Conservation (phyloP, 2,329 filamentous ascomycete species). For the Exophiala alcalophila region DNA sequence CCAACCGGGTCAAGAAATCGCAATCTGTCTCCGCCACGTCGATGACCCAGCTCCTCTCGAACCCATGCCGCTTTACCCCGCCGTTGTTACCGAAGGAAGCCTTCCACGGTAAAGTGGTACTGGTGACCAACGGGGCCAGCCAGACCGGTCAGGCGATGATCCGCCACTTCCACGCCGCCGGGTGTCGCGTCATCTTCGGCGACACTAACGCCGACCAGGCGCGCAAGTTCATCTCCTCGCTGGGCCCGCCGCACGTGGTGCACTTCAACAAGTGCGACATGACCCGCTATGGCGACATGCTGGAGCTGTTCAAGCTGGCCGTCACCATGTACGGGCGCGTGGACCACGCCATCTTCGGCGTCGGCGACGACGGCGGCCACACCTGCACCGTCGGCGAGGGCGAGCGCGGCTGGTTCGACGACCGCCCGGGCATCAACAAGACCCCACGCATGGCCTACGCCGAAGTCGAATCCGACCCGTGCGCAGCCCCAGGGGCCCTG, state of each 20-base stretch:
- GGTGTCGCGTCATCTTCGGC: slow-evolving; percentile 46
- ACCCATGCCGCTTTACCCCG: slow-evolving; percentile 26
- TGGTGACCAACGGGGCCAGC: slow-evolving; percentile 35
- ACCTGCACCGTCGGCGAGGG: slow-evolving; percentile 19
- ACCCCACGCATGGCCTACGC: slow-evolving; percentile 42
- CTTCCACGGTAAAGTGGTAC: slow-evolving; percentile 28
- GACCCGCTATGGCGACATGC: slow-evolving; percentile 45
- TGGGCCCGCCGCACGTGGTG: slow-evolving; percentile 22
- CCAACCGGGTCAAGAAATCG: slow-evolving; percentile 22
- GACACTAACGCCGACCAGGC: slow-evolving; percentile 38
- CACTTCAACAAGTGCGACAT: slow-evolving; percentile 46
- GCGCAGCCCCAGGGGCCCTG: no score
- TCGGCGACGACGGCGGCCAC: slow-evolving; percentile 28
- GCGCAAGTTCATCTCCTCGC: slow-evolving; percentile 24
- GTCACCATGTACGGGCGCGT: slow-evolving; percentile 46
- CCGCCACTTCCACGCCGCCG: slow-evolving; percentile 38
- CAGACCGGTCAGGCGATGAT: slow-evolving; percentile 47
- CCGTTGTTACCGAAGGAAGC: slow-evolving; percentile 18
- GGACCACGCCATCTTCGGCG: slow-evolving; percentile 45
- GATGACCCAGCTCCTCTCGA: slow-evolving; percentile 11
- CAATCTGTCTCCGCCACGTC: slow-evolving; percentile 20
- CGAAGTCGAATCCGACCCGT: slow-evolving; percentile 36
- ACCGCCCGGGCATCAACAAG: slow-evolving; percentile 19
- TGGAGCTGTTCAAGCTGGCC: slow-evolving; percentile 48
- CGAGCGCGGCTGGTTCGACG: slow-evolving; percentile 27